Conservation (phyloP, 768 basidiomycete species). For the Zangia roseola region DNA sequence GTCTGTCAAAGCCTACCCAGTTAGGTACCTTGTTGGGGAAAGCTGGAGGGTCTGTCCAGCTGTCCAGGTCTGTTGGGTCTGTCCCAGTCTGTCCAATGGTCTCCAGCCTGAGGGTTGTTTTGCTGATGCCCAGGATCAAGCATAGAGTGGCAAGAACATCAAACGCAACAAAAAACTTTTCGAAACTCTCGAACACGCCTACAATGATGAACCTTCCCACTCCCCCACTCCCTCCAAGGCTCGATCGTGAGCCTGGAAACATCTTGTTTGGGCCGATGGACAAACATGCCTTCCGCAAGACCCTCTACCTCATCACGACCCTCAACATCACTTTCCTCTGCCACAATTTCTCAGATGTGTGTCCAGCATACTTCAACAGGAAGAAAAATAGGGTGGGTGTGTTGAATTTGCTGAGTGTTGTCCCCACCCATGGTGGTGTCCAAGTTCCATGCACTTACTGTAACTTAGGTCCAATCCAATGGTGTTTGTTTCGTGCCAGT, state of each 20-base stretch:
- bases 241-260: constrained; percentile 67
- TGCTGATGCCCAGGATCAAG: constrained; percentile 95
- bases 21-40: too few relatives aligned
- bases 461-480: too few relatives aligned
- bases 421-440: constrained; percentile 66
- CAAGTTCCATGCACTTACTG: constrained; percentile 78
- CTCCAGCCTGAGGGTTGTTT: too few relatives aligned
- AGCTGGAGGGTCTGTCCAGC: too few relatives aligned
- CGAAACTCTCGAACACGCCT: constrained; percentile 85
- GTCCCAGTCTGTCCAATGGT: too few relatives aligned
- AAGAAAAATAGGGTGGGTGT: constrained; percentile 76
- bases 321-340: constrained; percentile 98
- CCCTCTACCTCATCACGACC: constrained; percentile 93
- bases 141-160: constrained; percentile 97
- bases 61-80: too few relatives aligned
- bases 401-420: constrained; percentile 80
- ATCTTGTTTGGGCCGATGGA: constrained; percentile 91
- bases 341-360: constrained; percentile 93
- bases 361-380: constrained; percentile 85
- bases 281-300: constrained; percentile 82
- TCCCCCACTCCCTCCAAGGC: constrained; percentile 85
- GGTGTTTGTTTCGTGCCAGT: too few relatives aligned
- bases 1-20: too few relatives aligned
- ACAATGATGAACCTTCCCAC: constrained; percentile 71
- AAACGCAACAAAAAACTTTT: constrained; percentile 96